Evolutionary conservation across 257 asterid species (phyloP), one percentile per base, ranked within the genome.

Genomic region (Gardenia jasminoides): DNA sequence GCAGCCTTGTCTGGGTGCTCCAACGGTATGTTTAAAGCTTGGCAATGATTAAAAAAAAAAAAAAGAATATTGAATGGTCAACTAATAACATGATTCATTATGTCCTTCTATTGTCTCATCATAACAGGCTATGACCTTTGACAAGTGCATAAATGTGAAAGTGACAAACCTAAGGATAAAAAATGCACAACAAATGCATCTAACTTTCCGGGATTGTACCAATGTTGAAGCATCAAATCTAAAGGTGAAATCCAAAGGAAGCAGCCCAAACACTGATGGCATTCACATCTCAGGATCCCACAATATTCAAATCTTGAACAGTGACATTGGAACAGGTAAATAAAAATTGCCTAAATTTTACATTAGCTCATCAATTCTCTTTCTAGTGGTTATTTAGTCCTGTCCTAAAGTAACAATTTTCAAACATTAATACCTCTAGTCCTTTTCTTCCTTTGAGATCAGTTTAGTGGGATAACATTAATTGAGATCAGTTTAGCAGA

Each of bases 161-260:
- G 81, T 95, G 78, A 85, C 73, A 69, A 68, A 82, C 9, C n/a
- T 95, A n/a, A 85, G 41, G 72, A 67, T 93, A 22, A 67, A 76
- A 74, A 89, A 95, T 84, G 87, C 99, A 43, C 99, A 93, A 58
- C 96, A 92, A 83, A 95, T 93, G 76, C 88, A 87, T 61, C 78
- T 87, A 6, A 80, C 80, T 0, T 70, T 87, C 69, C 58, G 46
- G 0, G 58, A 72, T 36, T 80, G 85, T 52, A 31, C 3, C 0
- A 54, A 75, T 54, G 85, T 84, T 61, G 83, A 75, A 50, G 88
- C 80, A 15, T 84, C 90, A 43, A 16, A 75, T 65, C 77, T 87
- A 22, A 76, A 30, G 15, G 77, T 87, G 8, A 80, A 66, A 44
- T 80, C 90, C 9, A 86, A 84, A 1, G 64, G 59, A 24, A 52